phyloP scores from a whole-genome alignment of 2,329 filamentous ascomycete species.

The Arthrobotrys musiformis region DNA sequence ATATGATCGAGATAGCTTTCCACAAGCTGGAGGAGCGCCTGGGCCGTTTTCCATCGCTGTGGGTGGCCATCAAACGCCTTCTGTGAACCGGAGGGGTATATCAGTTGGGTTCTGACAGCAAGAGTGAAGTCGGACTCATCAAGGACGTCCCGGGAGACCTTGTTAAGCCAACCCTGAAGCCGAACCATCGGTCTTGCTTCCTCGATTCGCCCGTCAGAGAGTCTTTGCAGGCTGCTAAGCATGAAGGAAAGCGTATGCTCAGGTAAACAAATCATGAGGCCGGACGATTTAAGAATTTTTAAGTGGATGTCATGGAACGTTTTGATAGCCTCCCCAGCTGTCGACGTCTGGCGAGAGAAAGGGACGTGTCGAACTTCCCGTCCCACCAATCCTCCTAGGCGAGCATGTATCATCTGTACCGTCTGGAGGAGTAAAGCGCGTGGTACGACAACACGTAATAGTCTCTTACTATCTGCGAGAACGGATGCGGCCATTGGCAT shows the following conservation, averaged over 20 bases:
- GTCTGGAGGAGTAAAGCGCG: slow-evolving; percentile 70
- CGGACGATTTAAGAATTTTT: slow-evolving; percentile 64
- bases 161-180: slow-evolving; percentile 67
- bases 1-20: slow-evolving; percentile 63
- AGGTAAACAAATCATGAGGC: slow-evolving; percentile 71
- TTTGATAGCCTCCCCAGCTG: slow-evolving; percentile 57
- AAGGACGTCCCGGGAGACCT: slow-evolving; percentile 70
- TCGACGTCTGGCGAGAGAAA: slow-evolving; percentile 68
- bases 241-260: slow-evolving; percentile 75
- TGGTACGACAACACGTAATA: slow-evolving; percentile 70
- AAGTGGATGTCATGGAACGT: slow-evolving; percentile 63
- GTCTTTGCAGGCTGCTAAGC: slow-evolving; percentile 70
- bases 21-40: slow-evolving; percentile 64
- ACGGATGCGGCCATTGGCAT: slow-evolving; percentile 67
- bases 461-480: slow-evolving; percentile 64
- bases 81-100: slow-evolving; percentile 69
- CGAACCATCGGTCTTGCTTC: slow-evolving; percentile 67
- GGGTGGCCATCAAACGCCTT: slow-evolving; percentile 68
- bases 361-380: slow-evolving; percentile 70
- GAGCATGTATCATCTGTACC: slow-evolving; percentile 68
- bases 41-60: slow-evolving; percentile 66
- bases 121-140: slow-evolving; percentile 73
- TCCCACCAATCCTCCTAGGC: slow-evolving; percentile 69
- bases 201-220: slow-evolving; percentile 65
- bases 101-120: slow-evolving; percentile 68